Conservation (phyloP, 2,329 filamentous ascomycete genomes). For the Cadophora malorum region DNA sequence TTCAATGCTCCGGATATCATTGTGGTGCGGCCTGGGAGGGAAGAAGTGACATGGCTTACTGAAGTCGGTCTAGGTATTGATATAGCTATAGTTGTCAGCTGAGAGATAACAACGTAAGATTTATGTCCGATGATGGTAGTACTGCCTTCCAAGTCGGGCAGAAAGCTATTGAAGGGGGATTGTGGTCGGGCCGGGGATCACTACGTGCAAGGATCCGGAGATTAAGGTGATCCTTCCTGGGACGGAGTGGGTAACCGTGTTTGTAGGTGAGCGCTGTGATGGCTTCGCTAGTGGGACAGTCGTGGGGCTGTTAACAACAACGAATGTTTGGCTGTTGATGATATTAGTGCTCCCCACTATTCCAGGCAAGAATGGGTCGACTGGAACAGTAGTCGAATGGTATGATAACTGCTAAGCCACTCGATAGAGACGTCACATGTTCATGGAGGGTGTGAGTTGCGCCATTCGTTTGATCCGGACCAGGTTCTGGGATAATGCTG, state of each 20-base stretch:
- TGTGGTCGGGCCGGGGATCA: slow-evolving; percentile 1
- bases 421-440: neutral
- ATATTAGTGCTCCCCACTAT: neutral
- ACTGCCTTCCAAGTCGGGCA: slow-evolving; percentile 6
- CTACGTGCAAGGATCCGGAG: neutral
- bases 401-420: neutral
- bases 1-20: slow-evolving; percentile 5
- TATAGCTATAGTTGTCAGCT: neutral
- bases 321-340: neutral
- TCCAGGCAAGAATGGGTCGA: neutral
- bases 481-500: no score
- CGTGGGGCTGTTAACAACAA: neutral
- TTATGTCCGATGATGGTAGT: neutral
- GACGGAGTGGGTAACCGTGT: neutral
- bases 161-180: neutral
- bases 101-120: neutral
- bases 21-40: neutral
- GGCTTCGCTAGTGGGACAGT: neutral
- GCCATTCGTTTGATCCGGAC: neutral
- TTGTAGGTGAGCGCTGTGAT: neutral
- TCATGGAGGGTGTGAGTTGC: neutral
- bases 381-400: neutral
- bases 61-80: neutral
- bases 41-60: neutral
- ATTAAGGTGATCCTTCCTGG: slow-evolving; percentile 1